These are phyloP conservation scores for Globisporangium irregulare DNA, from an alignment of 352 stramenopile genomes.

Conservation along the genomic window DNA sequence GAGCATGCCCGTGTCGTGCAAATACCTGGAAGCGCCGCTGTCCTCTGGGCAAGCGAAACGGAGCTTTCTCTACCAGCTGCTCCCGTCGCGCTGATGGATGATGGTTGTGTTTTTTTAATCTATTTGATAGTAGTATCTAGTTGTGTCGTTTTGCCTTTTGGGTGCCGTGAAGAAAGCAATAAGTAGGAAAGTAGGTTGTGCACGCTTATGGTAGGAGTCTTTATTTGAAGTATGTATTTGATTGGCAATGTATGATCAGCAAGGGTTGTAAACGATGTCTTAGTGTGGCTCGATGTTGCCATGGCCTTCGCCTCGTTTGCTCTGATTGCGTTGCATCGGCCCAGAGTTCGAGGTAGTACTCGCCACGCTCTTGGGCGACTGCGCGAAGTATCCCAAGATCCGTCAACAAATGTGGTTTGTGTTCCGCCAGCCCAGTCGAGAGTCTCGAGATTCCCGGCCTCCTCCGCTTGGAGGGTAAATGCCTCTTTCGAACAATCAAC, in stretches of 20 bases:
- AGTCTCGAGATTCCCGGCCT: background rate
- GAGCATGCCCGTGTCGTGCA: background rate
- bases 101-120: background rate
- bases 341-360: background rate
- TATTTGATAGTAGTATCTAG: background rate
- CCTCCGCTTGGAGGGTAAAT: background rate
- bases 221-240: too few relatives aligned
- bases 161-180: too few relatives aligned
- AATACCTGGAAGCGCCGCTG: conserved; percentile 15
- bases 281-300: background rate
- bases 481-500: background rate
- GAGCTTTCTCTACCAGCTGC: conserved; percentile 12
- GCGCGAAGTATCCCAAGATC: background rate
- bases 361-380: background rate
- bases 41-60: background rate
- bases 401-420: background rate
- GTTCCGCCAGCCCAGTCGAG: background rate
- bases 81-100: conserved; percentile 6
- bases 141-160: background rate
- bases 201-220: too few relatives aligned
- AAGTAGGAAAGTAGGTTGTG: too few relatives aligned
- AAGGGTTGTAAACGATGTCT: background rate
- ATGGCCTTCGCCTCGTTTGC: background rate
- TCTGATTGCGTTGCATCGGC: background rate
- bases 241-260: too few relatives aligned